phyloP scores from a whole-genome alignment of 2,329 filamentous ascomycete genomes.

The Phaeosphaeria sp. region DNA sequence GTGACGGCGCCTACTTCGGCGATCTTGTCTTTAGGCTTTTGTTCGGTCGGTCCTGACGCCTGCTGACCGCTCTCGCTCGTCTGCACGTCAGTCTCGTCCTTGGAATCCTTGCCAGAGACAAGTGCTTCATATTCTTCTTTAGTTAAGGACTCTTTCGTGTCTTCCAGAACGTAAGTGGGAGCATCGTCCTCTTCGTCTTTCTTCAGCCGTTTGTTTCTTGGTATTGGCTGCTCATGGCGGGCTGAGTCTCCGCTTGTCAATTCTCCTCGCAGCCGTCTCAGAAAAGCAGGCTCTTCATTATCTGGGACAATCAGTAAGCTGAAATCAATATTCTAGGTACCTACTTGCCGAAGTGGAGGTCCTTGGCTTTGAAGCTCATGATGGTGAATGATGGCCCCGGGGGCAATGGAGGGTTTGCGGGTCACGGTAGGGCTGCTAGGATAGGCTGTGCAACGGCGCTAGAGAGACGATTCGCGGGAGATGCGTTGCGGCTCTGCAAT shows the following conservation, averaged over 20 bases:
- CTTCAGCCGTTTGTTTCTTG: slow-evolving; percentile 53
- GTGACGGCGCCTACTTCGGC: slow-evolving; percentile 38
- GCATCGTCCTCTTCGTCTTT: slow-evolving; percentile 75
- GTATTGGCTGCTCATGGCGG: slow-evolving; percentile 53
- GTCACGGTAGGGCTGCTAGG: slow-evolving; percentile 6
- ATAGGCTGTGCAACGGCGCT: slow-evolving; percentile 5
- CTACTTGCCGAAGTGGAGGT: slow-evolving; percentile 67
- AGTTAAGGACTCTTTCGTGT: slow-evolving; percentile 67
- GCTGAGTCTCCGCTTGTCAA: slow-evolving; percentile 58
- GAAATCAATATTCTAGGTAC: slow-evolving; percentile 40
- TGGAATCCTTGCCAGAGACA: slow-evolving; percentile 37
- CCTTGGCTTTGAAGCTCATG: slow-evolving; percentile 70
- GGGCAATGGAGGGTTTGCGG: background rate
- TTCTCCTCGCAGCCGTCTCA: slow-evolving; percentile 58
- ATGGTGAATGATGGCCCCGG: slow-evolving; percentile 7
- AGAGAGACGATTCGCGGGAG: slow-evolving; percentile 6
- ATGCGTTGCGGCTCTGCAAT: slow-evolving; percentile 11
- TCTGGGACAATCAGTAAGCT: slow-evolving; percentile 43
- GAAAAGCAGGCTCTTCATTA: slow-evolving; percentile 58
- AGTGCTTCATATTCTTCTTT: slow-evolving; percentile 59
- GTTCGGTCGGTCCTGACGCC: slow-evolving; percentile 6
- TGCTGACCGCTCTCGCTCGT: slow-evolving; percentile 8
- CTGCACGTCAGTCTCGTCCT: slow-evolving; percentile 12
- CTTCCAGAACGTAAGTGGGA: slow-evolving; percentile 76
- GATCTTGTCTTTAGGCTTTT: slow-evolving; percentile 38